These are phyloP conservation scores for Eucalyptus tenuipes DNA, from an alignment of 345 rosid genomes.

Conservation along the genomic window DNA sequence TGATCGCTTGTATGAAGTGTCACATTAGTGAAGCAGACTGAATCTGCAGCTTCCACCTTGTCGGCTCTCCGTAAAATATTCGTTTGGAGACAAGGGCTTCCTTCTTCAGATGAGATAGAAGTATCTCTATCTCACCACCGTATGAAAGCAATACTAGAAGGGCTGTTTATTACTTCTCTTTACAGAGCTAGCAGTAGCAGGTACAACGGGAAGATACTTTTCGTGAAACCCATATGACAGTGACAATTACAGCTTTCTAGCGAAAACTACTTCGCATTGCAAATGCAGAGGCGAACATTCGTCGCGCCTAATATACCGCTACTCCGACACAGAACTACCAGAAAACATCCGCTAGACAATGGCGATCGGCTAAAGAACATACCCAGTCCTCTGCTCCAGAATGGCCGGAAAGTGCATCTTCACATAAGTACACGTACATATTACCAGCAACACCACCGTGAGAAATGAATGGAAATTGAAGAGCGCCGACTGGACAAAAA, in stretches of 20 bases:
- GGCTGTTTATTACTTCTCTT: not conserved
- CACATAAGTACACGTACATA: constrained; percentile 81
- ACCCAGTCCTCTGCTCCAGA: constrained; percentile 93
- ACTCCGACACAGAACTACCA: not conserved
- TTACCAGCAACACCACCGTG: constrained; percentile 79
- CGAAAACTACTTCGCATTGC: not conserved
- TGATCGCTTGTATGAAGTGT: not conserved
- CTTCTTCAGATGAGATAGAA: no score
- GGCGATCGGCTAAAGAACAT: not conserved
- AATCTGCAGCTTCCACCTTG: not conserved
- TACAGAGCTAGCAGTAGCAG: not conserved
- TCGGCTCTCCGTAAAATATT: no score
- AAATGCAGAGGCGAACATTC: not conserved
- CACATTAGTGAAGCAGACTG: not conserved
- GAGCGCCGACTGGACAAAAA: constrained; percentile 58
- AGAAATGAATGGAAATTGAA: constrained; percentile 92
- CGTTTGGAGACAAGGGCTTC: no score
- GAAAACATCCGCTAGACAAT: not conserved
- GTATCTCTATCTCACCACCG: no score
- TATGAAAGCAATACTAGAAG: not conserved
- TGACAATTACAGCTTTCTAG: not conserved
- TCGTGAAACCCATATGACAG: not conserved
- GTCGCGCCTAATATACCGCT: not conserved
- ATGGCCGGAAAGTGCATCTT: constrained; percentile 98
- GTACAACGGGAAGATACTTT: not conserved